A percentile compares a stretch with the other conserved stretches of the same genome.
Conservation (phyloP, 768 basidiomycete species). For the Podaxis sp. region DNA sequence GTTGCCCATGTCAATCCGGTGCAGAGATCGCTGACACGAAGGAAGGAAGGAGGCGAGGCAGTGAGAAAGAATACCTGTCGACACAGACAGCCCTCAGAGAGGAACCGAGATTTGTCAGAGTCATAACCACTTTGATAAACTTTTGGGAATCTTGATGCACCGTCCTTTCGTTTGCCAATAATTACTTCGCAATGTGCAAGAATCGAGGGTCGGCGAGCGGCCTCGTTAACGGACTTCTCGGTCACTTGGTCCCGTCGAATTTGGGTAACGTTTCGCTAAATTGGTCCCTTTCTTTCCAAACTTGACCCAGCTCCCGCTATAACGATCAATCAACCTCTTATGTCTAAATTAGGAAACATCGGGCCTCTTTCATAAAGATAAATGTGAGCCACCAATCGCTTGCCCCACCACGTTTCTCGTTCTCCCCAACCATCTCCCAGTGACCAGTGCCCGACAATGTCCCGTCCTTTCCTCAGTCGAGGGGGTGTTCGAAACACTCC, state of each 20-base stretch:
- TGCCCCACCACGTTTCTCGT: neutral
- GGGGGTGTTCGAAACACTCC: conserved; percentile 1
- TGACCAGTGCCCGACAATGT: neutral
- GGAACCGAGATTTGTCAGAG: neutral
- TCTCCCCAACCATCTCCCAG: neutral
- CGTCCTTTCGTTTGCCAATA: neutral
- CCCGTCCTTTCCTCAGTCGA: conserved; percentile 7
- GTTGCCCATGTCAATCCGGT: neutral
- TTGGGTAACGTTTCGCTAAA: neutral
- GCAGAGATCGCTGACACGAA: conserved; percentile 1
- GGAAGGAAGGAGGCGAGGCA: neutral
- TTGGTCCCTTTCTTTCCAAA: conserved; percentile 1
- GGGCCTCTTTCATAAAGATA: neutral
- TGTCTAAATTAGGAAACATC: conserved; percentile 1
- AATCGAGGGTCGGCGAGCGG: neutral
- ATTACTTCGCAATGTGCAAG: neutral
- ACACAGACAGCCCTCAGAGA: neutral
- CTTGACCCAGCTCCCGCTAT: neutral
- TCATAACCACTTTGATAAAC: neutral
- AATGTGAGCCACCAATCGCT: neutral
- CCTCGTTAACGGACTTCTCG: neutral
- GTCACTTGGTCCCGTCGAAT: neutral
- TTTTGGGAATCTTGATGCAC: neutral
- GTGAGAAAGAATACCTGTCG: neutral
- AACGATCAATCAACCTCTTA: neutral